These are phyloP conservation scores for Trichoderma cornu-damae DNA, from an alignment of 2,329 filamentous ascomycete genomes.

Conservation along the genomic window DNA sequence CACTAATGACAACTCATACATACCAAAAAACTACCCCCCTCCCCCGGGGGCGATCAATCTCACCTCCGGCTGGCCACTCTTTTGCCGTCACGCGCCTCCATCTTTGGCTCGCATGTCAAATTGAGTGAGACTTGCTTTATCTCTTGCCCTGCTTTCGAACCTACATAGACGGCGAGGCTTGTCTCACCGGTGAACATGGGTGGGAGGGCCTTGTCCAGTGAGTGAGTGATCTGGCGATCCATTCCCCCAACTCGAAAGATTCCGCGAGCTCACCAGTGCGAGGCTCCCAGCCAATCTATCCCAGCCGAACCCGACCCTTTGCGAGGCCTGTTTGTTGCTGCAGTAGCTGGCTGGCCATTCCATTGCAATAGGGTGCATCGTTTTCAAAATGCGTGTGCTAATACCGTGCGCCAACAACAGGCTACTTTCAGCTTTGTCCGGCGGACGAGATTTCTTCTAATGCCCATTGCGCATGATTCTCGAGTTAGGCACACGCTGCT, in stretches of 20 bases:
- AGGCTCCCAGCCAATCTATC: background rate
- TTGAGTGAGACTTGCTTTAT: background rate
- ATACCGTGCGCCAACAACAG: too few relatives aligned
- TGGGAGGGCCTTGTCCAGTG: too few relatives aligned
- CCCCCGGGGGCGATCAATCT: background rate
- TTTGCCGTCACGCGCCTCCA: background rate
- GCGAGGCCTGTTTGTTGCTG: too few relatives aligned
- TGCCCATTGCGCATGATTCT: too few relatives aligned
- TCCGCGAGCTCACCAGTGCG: background rate
- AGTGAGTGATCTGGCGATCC: background rate
- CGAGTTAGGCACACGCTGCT: too few relatives aligned
- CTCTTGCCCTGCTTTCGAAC: background rate
- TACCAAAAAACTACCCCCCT: background rate
- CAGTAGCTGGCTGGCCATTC: background rate
- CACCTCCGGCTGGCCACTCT: background rate
- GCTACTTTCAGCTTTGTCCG: background rate
- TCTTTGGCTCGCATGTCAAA: background rate
- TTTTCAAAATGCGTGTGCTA: too few relatives aligned
- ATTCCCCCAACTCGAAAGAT: background rate
- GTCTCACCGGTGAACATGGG: background rate
- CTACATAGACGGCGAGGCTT: background rate
- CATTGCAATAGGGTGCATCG: too few relatives aligned
- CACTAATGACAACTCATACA: background rate
- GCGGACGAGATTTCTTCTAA: background rate
- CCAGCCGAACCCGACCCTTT: background rate